phyloP scores from a whole-genome alignment of 176 grass and related monocot genomes.

The Aegilops umbellulata region DNA sequence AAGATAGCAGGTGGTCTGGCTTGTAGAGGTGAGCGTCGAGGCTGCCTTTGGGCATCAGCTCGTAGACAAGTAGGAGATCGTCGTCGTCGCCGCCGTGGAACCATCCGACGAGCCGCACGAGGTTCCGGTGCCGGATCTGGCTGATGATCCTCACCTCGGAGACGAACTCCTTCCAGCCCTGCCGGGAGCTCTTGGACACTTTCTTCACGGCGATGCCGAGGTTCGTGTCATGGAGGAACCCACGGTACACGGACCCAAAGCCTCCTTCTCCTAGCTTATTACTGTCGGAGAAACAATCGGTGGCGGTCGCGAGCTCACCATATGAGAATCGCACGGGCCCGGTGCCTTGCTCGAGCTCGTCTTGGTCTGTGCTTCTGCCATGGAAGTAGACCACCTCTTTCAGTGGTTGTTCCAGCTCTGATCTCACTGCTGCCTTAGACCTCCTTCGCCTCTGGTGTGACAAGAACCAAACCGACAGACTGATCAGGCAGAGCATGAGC shows the following conservation, averaged over 20 bases:
- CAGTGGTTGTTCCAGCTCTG: neutral
- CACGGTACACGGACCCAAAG: neutral
- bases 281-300: neutral
- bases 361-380: neutral
- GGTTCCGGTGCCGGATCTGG: slow-evolving; percentile 46
- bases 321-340: neutral
- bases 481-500: neutral
- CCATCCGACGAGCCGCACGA: slow-evolving; percentile 51
- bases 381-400: neutral
- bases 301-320: neutral
- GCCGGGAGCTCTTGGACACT: neutral
- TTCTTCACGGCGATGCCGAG: neutral
- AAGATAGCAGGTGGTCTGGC: neutral
- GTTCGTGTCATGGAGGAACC: neutral
- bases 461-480: neutral
- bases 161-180: slow-evolving; percentile 55
- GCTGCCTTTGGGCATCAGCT: slow-evolving; percentile 41
- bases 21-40: slow-evolving; percentile 49
- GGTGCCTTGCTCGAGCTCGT: neutral
- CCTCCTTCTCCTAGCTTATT: slow-evolving; percentile 2
- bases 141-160: slow-evolving; percentile 54
- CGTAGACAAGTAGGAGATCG: slow-evolving; percentile 1
- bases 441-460: neutral
- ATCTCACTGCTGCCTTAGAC: neutral
- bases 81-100: slow-evolving; percentile 29